phyloP scores from a whole-genome alignment of 495 filamentous ascomycete genomes.

The Penicillium nucicola region DNA sequence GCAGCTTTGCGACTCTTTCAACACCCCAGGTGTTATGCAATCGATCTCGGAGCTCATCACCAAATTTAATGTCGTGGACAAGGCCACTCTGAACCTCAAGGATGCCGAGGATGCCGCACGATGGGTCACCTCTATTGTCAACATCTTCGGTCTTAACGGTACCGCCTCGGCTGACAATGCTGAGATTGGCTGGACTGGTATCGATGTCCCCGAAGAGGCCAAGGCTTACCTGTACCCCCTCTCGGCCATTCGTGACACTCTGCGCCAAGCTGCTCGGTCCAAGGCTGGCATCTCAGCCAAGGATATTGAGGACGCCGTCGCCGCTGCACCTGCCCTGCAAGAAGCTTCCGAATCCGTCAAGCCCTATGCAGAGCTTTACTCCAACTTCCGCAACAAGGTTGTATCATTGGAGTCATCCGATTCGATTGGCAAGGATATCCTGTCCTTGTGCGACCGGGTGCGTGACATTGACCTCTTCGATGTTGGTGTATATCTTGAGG shows the following conservation, averaged over 20 bases:
- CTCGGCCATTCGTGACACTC: slow-evolving; percentile 63
- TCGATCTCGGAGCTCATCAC: slow-evolving; percentile 71
- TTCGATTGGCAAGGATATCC: slow-evolving; percentile 53
- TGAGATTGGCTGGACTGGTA: slow-evolving; percentile 80
- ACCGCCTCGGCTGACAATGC: slow-evolving; percentile 51
- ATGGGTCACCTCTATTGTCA: slow-evolving; percentile 82
- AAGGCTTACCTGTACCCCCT: slow-evolving; percentile 64
- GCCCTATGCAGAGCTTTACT: slow-evolving; percentile 36
- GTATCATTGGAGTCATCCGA: slow-evolving; percentile 43
- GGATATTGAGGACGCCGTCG: slow-evolving; percentile 32
- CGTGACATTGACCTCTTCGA: slow-evolving; percentile 77
- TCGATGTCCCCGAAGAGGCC: slow-evolving; percentile 57
- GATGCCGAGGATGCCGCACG: slow-evolving; percentile 60
- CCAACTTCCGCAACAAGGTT: slow-evolving; percentile 40
- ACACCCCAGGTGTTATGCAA: slow-evolving; percentile 76
- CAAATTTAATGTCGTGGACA: slow-evolving; percentile 66
- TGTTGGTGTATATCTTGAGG: slow-evolving; percentile 83
- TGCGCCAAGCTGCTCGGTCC: slow-evolving; percentile 56
- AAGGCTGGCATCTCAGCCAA: slow-evolving; percentile 30
- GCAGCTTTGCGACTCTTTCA: slow-evolving; percentile 82
- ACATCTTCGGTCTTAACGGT: slow-evolving; percentile 79
- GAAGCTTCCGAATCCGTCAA: slow-evolving; percentile 26
- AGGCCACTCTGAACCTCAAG: slow-evolving; percentile 49
- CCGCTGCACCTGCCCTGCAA: slow-evolving; percentile 15
- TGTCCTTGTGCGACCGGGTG: slow-evolving; percentile 72